Percentiles rank a stretch among this genome's conserved stretches.
Evolutionary conservation across 1,284 basidiomycete genomes (phyloP).

Genomic region (Phylloporus sp.): DNA sequence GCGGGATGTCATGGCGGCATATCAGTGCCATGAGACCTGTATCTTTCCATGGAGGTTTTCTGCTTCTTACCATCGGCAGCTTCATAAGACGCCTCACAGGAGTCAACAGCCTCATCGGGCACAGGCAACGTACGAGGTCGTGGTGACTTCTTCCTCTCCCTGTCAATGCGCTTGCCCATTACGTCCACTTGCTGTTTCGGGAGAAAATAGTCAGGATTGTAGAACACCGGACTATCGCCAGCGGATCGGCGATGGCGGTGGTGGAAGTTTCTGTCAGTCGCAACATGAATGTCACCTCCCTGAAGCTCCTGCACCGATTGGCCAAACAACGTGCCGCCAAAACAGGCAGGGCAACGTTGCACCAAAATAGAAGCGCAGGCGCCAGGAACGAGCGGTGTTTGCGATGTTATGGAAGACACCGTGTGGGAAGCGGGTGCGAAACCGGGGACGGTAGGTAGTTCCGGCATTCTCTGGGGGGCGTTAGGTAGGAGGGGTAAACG

Average conservation of each 20-base stretch:
- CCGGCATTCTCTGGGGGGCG: not conserved
- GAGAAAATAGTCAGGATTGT: constrained; percentile 4
- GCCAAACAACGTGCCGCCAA: not conserved
- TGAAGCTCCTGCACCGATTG: not conserved
- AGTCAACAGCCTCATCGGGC: constrained; percentile 1
- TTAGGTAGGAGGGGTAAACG: not conserved
- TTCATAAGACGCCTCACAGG: too few species aligned
- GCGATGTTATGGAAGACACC: too few species aligned
- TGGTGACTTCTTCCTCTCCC: constrained; percentile 1
- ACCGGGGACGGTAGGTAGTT: not conserved
- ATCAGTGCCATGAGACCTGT: not conserved
- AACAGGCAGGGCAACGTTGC: too few species aligned
- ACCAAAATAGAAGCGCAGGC: too few species aligned
- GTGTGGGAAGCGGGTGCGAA: not conserved
- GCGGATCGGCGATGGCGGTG: not conserved
- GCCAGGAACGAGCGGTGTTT: too few species aligned
- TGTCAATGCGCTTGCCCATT: not conserved
- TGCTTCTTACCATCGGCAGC: not conserved
- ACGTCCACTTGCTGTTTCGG: too few species aligned
- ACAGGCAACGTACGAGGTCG: not conserved
- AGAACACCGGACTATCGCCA: not conserved
- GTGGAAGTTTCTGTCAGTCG: too few species aligned
- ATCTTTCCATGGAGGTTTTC: not conserved
- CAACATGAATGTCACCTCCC: constrained; percentile 4
- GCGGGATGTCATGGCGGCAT: not conserved